phyloP scores from a whole-genome alignment of 257 asterid species.

The Nemophila menziesii region DNA sequence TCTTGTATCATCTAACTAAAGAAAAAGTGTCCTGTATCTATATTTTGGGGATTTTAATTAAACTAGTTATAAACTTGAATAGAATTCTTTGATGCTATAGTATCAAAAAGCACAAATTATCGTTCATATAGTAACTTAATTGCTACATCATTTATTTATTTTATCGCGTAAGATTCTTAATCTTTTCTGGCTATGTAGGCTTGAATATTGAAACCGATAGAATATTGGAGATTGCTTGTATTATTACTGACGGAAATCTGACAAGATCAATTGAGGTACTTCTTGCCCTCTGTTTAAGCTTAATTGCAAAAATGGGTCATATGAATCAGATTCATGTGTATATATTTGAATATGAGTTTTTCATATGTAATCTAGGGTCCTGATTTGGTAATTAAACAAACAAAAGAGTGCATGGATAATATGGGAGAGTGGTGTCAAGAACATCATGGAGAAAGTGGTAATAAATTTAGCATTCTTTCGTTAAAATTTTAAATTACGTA shows the following conservation, averaged over 20 bases:
- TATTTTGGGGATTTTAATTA: neutral
- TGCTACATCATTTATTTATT: slow-evolving; percentile 19
- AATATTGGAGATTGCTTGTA: slow-evolving; percentile 95
- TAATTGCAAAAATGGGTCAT: no score
- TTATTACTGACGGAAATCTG: slow-evolving; percentile 78
- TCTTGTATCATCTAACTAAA: neutral
- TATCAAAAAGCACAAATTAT: neutral
- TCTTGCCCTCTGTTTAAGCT: slow-evolving; percentile 5
- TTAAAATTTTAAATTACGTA: neutral
- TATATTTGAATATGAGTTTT: slow-evolving; percentile 3
- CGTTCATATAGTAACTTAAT: no score
- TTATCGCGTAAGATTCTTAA: neutral
- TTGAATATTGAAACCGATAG: slow-evolving; percentile 66
- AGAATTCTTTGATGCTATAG: neutral
- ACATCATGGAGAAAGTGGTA: slow-evolving; percentile 86
- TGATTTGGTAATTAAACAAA: slow-evolving; percentile 77
- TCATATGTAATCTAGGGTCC: slow-evolving; percentile 69
- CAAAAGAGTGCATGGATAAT: slow-evolving; percentile 63
- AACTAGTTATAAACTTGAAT: no score
- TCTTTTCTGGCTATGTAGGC: slow-evolving; percentile 39
- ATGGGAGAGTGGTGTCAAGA: slow-evolving; percentile 98
- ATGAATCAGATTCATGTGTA: no score
- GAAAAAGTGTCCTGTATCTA: neutral
- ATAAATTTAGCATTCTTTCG: slow-evolving; percentile 11
- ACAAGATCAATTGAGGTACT: slow-evolving; percentile 68